phyloP scores from a whole-genome alignment of 495 filamentous ascomycete genomes.

The Diplogelasinospora grovesii region DNA sequence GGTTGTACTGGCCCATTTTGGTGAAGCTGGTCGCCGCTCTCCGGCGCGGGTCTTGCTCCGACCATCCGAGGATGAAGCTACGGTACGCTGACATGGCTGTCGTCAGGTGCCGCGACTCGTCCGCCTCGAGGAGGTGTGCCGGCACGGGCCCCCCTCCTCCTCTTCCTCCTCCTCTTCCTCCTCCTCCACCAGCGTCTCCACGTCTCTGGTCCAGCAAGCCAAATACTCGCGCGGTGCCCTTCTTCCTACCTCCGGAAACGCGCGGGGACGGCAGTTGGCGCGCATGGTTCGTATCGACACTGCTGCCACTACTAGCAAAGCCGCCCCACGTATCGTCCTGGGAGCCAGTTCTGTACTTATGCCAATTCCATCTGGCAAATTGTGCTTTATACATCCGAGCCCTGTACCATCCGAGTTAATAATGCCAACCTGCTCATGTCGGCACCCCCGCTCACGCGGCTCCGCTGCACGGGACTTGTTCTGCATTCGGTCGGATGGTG shows the following conservation, averaged over 20 bases:
- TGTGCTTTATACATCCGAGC: constrained; percentile 18
- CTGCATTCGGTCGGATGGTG: too few relatives aligned
- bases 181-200: too few relatives aligned
- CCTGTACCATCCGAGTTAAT: too few relatives aligned
- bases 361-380: constrained; percentile 15
- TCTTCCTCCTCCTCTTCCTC: too few relatives aligned
- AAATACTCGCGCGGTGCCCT: constrained; percentile 3
- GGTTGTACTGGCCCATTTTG: constrained; percentile 8
- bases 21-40: neutral
- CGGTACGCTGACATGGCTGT: constrained; percentile 3
- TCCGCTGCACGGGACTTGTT: constrained; percentile 3
- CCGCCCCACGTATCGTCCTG: too few relatives aligned
- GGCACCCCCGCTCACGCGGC: too few relatives aligned
- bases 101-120: constrained; percentile 1
- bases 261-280: neutral
- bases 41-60: constrained; percentile 6
- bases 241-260: constrained; percentile 1
- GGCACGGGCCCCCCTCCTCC: too few relatives aligned
- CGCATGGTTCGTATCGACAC: too few relatives aligned
- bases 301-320: too few relatives aligned
- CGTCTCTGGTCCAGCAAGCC: neutral
- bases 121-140: neutral
- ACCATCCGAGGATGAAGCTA: constrained; percentile 4
- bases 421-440: too few relatives aligned
- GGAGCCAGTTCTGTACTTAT: constrained; percentile 10